Evolutionary conservation across 345 rosid genomes (phyloP).

Genomic region (Hypericum perforatum): DNA sequence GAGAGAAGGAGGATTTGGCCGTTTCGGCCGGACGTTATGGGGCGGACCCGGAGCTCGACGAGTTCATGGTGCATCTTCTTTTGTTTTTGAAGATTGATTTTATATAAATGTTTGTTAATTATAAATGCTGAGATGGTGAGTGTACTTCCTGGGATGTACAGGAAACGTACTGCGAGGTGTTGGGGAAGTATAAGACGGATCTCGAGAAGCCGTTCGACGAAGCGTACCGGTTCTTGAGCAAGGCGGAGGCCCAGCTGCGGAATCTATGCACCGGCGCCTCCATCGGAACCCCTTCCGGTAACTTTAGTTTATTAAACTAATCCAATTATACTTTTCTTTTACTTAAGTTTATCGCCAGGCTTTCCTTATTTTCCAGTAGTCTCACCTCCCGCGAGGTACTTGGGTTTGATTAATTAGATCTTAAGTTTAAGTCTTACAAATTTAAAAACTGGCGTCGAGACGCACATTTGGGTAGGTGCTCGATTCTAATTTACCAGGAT

Average conservation of each 20-base stretch:
- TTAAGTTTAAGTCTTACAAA: no score
- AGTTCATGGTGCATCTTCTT: slow-evolving; percentile 58
- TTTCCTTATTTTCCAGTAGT: no score
- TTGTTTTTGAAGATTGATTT: not conserved
- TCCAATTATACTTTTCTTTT: no score
- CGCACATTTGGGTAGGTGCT: no score
- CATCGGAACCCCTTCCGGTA: slow-evolving; percentile 40
- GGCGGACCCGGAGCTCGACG: slow-evolving; percentile 93
- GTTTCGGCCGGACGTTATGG: slow-evolving; percentile 32
- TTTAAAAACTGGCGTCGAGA: no score
- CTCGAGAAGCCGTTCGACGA: slow-evolving; percentile 87
- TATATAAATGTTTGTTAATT: not conserved
- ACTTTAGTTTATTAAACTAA: slow-evolving; percentile 12
- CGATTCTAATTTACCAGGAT: no score
- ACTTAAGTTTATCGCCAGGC: no score
- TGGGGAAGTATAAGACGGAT: slow-evolving; percentile 76
- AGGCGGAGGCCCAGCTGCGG: slow-evolving; percentile 80
- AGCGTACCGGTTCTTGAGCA: slow-evolving; percentile 64
- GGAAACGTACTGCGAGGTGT: slow-evolving; percentile 70
- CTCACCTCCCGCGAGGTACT: no score
- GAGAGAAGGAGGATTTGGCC: slow-evolving; percentile 36
- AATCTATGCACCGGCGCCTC: slow-evolving; percentile 61
- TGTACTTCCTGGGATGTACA: slow-evolving; percentile 9
- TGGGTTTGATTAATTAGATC: no score
- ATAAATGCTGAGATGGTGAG: not conserved